Base-by-base conservation (phyloP, 164 flowering plant species). In the Macadamia integrifolia region DNA sequence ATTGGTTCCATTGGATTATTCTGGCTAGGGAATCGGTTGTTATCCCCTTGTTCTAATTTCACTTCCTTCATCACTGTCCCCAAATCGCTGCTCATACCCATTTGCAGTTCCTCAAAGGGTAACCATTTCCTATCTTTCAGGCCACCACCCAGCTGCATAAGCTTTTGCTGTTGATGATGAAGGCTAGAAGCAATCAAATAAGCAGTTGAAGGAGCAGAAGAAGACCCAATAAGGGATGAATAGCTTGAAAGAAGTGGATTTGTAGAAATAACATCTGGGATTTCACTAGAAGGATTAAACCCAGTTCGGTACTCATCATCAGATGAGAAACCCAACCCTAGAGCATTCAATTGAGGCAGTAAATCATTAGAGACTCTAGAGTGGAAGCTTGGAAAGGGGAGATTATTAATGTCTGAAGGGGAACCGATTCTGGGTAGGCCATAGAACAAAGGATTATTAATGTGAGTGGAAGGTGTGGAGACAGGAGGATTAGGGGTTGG, bases 261-360 rank as follows among this genome's bases (percentile, higher is more conserved):
- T 17, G 85, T 67, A 61, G 71, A 48, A 28, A 73, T 66, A n/a
- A 66, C 42, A 52, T 83, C 80, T 43, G 71, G 72, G 65, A 74
- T 73, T 57, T 77, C 83, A 63, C 65, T 69, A 18, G 23, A 44
- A 6, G 69, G 68, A 74, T 78, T 68, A 71, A 62, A 73, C 30
- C 74, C 76, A 68, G 59, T 63, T 60, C 66, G 53, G 44, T 67
- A 66, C 55, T 67, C 58, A 28, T 74, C 66, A 9, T 62, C 65
- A 0, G 89, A 72, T 1, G 90, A 82, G 76, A 84, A 81, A 80
- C 82, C 88, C 84, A 84, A 65, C 44, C 88, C 91, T 67, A 81
- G 75, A 60, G 68, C 77, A 69, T 66, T 68, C n/a, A 76, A 52
- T 50, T 78, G 84, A 58, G 80, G 80, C 58, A 71, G 83, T 14